Base-by-base conservation (phyloP, 805 yeast genomes). In the Candida chilensis region DNA sequence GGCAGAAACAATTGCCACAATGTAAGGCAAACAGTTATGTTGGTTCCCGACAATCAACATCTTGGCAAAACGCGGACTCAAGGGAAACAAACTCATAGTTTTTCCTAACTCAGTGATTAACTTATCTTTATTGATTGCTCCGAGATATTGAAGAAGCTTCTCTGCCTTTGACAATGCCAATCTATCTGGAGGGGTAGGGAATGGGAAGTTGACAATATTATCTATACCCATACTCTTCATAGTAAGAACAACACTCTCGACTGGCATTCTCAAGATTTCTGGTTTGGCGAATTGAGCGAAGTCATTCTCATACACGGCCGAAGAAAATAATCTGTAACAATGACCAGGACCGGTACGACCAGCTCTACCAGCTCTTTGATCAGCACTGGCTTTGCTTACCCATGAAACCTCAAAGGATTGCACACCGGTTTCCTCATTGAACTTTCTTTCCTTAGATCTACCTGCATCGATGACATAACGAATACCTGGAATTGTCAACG, bases 271-370 rank as follows among this genome's bases (percentile, higher is more conserved):
- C 34, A 84, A 58, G 27, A 92, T 88, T 51, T 92, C 99, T 0
- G 99, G 97, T 32, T 64, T 66, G 8, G 92, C 69, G 45, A 92
- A 92, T 45, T 80, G 86, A 3, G 65, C 65, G 49, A 92, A 92
- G 39, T 80, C 92, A 37, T 77, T 72, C 48, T 92, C 96, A 51
- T 65, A 92, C 5, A 94, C 82, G 2, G 98, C 98, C 11, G 97
- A 88, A 0, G 97, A 90, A 45, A 67, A 92, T 10, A 92, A 54
- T 36, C 98, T 64, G 51, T 92, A 92, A 51, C 96, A 85, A 47
- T 92, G 97, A 35, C 99, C 99, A 0, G 98, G 96, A 0, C 97
- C 98, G 1, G 96, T 88, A 68, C 97, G 79, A 50, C 96, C 97
- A 30, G 97, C 97, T 64, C 97, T 78, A 48, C 97, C 97, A 13